Conservation (phyloP, 2,329 filamentous ascomycete species). For the Bimuria novae-zelandiae region DNA sequence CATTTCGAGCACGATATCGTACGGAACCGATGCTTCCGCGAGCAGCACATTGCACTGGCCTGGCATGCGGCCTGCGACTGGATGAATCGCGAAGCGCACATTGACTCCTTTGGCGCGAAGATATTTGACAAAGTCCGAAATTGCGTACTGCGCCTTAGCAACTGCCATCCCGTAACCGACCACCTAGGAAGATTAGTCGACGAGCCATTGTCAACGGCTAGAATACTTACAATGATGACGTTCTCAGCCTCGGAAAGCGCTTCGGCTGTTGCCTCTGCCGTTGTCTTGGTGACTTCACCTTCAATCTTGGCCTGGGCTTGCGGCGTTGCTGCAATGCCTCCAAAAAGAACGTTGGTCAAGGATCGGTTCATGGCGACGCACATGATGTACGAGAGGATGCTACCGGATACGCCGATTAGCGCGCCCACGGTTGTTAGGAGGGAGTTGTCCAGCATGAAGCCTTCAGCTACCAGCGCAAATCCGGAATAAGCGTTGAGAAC, state of each 20-base stretch:
- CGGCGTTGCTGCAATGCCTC: conserved; percentile 71
- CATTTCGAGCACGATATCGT: conserved; percentile 93
- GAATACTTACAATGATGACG: conserved; percentile 70
- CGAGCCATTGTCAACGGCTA: neutral
- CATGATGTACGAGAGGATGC: conserved; percentile 70
- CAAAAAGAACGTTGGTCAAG: conserved; percentile 86
- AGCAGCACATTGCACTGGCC: conserved; percentile 91
- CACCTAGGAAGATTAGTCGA: conserved; percentile 45
- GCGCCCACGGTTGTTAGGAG: conserved; percentile 84
- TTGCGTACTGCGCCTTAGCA: conserved; percentile 89
- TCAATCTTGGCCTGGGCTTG: conserved; percentile 74
- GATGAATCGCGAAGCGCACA: conserved; percentile 88
- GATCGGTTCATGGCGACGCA: conserved; percentile 92
- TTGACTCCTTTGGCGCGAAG: conserved; percentile 76
- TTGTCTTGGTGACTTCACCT: conserved; percentile 77
- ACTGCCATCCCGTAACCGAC: conserved; percentile 96
- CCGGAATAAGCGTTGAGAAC: conserved; percentile 90
- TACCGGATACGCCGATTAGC: conserved; percentile 85
- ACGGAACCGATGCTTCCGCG: conserved; percentile 84
- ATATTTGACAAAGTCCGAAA: conserved; percentile 77
- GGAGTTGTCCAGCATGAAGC: conserved; percentile 88
- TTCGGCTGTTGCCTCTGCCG: conserved; percentile 79
- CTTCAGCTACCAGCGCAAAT: conserved; percentile 87
- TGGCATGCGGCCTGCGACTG: conserved; percentile 89
- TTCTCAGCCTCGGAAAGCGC: conserved; percentile 75